Percentiles rank a stretch among this genome's conserved stretches.
Evolutionary conservation across 2,329 filamentous ascomycete genomes (phyloP).

Genomic region (Fusarium sublunatum): DNA sequence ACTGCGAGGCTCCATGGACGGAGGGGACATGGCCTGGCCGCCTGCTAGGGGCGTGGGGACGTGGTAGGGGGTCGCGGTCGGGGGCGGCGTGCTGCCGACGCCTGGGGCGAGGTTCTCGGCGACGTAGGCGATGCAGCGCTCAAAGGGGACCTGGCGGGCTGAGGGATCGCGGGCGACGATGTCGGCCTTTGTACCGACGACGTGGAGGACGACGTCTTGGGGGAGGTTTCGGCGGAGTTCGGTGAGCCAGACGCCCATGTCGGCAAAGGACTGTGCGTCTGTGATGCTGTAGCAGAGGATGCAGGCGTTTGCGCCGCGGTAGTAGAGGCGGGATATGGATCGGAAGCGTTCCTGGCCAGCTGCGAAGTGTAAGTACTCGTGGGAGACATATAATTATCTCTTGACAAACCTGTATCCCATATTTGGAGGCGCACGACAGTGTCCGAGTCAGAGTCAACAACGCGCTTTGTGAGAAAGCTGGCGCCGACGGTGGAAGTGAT

Average conservation of each 20-base stretch:
- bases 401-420: conserved; percentile 85
- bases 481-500: conserved; percentile 80
- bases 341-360: conserved; percentile 95
- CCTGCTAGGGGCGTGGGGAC: conserved; percentile 40
- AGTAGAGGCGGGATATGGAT: conserved; percentile 94
- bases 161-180: conserved; percentile 86
- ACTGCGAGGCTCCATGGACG: conserved; percentile 64
- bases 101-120: conserved; percentile 88
- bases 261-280: conserved; percentile 82
- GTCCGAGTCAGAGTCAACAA: conserved; percentile 84
- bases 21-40: conserved; percentile 31
- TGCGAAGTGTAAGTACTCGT: conserved; percentile 46
- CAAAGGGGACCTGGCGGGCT: conserved; percentile 87
- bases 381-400: too few relatives aligned
- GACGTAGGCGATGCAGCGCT: conserved; percentile 94
- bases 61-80: conserved; percentile 64
- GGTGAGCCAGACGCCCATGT: conserved; percentile 92
- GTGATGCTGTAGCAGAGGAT: conserved; percentile 97
- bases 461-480: conserved; percentile 82
- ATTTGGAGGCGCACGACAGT: conserved; percentile 92
- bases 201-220: conserved; percentile 84
- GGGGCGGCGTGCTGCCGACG: conserved; percentile 72
- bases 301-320: conserved; percentile 92
- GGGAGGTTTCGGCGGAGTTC: conserved; percentile 85
- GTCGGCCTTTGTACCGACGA: conserved; percentile 95